Conservation (phyloP, 2,329 filamentous ascomycete species). For the Tolypocladium album region DNA sequence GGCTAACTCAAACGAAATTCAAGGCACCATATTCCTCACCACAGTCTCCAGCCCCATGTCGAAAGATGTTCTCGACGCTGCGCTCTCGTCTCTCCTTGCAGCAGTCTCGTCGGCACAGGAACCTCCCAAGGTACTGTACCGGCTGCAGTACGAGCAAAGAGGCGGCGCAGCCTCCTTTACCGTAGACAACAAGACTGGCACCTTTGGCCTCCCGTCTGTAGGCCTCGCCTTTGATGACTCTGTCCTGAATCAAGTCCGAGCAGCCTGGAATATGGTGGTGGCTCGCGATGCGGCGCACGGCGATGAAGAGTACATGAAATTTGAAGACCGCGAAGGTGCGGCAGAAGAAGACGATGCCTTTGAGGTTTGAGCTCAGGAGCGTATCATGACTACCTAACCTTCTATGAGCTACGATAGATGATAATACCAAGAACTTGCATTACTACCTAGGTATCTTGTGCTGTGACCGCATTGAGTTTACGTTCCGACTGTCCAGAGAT, state of each 20-base stretch:
- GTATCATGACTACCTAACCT: not conserved
- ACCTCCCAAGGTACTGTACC: conserved; percentile 31
- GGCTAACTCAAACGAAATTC: conserved; percentile 17
- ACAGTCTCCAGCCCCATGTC: conserved; percentile 24
- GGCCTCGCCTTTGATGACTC: conserved; percentile 67
- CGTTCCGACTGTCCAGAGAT: not conserved
- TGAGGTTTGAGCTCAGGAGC: conserved; percentile 19
- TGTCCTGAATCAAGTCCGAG: conserved; percentile 53
- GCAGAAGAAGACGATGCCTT: conserved; percentile 47
- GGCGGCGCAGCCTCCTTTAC: conserved; percentile 14
- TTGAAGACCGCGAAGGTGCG: conserved; percentile 60
- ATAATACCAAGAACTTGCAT: not conserved
- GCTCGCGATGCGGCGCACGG: conserved; percentile 36
- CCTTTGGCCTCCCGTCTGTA: conserved; percentile 47
- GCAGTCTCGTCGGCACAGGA: conserved; percentile 17
- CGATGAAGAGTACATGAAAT: conserved; percentile 56
- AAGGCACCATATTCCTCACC: conserved; percentile 24
- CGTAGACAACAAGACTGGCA: conserved; percentile 33
- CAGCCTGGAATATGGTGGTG: conserved; percentile 58
- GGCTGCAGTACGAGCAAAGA: conserved; percentile 45
- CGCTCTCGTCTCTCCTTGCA: conserved; percentile 30
- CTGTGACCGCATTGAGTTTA: not conserved
- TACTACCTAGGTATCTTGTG: not conserved
- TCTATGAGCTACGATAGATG: not conserved
- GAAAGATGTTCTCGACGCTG: conserved; percentile 23